Conservation (phyloP, 2,329 filamentous ascomycete species). For the Colletotrichum sp. region DNA sequence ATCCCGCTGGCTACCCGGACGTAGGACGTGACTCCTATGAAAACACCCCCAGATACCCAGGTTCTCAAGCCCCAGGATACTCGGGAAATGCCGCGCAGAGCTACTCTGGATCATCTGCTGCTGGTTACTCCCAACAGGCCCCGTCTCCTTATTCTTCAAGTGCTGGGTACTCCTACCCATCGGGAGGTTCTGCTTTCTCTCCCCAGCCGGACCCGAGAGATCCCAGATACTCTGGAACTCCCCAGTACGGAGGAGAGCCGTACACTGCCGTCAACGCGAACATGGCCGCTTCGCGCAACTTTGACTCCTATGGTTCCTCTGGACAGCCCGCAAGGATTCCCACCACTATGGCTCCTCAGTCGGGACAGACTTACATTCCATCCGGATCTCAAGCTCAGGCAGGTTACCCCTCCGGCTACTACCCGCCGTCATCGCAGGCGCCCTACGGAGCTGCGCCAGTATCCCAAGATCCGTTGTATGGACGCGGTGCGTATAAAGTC, state of each 20-base stretch:
- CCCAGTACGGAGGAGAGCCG: slow-evolving; percentile 16
- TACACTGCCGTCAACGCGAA: slow-evolving; percentile 20
- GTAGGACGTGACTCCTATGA: slow-evolving; percentile 44
- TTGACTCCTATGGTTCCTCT: slow-evolving; percentile 20
- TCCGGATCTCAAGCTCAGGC: slow-evolving; percentile 17
- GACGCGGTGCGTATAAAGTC: slow-evolving; percentile 62
- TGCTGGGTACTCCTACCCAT: slow-evolving; percentile 24
- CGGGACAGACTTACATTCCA: slow-evolving; percentile 18
- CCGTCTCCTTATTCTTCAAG: slow-evolving; percentile 8
- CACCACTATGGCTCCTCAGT: slow-evolving; percentile 13
- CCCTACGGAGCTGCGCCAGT: slow-evolving; percentile 34
- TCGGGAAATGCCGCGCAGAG: slow-evolving; percentile 44
- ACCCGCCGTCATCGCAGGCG: slow-evolving; percentile 23
- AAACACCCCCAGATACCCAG: slow-evolving; percentile 54
- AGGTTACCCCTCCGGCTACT: slow-evolving; percentile 27
- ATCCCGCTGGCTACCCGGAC: slow-evolving; percentile 33
- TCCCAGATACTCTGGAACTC: slow-evolving; percentile 21
- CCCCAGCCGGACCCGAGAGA: slow-evolving; percentile 21
- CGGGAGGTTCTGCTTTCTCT: slow-evolving; percentile 18
- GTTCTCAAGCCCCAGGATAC: slow-evolving; percentile 54
- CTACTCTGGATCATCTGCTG: slow-evolving; percentile 6
- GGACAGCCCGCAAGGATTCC: slow-evolving; percentile 16
- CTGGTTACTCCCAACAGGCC: slow-evolving; percentile 18
- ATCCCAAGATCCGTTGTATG: slow-evolving; percentile 59
- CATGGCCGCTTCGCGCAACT: not conserved